Evolutionary conservation across 1,284 basidiomycete genomes (phyloP).

Genomic region (Nidula niveotomentosa): DNA sequence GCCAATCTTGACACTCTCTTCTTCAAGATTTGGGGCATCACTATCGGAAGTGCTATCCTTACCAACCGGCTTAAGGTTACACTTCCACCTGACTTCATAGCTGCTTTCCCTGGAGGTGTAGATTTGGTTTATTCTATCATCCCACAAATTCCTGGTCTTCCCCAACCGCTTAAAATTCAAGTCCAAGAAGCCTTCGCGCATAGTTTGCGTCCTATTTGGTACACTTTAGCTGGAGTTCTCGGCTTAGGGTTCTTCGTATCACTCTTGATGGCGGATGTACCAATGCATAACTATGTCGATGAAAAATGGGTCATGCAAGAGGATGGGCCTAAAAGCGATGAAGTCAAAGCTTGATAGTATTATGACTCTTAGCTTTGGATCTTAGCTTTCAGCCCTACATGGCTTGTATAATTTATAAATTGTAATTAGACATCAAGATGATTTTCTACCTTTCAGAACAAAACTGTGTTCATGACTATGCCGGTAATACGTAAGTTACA

Average conservation of each 20-base stretch:
- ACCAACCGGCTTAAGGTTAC: slow-evolving; percentile 33
- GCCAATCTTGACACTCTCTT: slow-evolving; percentile 3
- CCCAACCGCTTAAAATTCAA: slow-evolving; percentile 25
- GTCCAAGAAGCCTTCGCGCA: slow-evolving; percentile 33
- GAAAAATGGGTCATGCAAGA: neutral
- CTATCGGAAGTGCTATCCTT: slow-evolving; percentile 35
- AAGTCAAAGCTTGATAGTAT: no score
- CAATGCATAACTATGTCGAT: neutral
- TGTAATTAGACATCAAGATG: no score
- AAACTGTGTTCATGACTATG: no score
- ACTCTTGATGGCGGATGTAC: slow-evolving; percentile 29
- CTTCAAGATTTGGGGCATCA: slow-evolving; percentile 35
- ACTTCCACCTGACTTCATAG: slow-evolving; percentile 30
- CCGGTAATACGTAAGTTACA: no score
- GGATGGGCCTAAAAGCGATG: no score
- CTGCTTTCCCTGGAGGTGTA: slow-evolving; percentile 1
- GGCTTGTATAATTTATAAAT: no score
- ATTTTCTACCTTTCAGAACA: no score
- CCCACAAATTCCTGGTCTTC: slow-evolving; percentile 26
- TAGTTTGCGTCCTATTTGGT: slow-evolving; percentile 30
- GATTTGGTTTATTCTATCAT: slow-evolving; percentile 35
- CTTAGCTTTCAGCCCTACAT: no score
- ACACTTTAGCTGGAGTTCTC: slow-evolving; percentile 29
- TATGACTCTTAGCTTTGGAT: no score
- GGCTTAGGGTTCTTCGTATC: slow-evolving; percentile 27